Evolutionary conservation across 306 rosid genomes (phyloP), one percentile per base, ranked within the genome.

Genomic region (Citrullus colocynthis): DNA sequence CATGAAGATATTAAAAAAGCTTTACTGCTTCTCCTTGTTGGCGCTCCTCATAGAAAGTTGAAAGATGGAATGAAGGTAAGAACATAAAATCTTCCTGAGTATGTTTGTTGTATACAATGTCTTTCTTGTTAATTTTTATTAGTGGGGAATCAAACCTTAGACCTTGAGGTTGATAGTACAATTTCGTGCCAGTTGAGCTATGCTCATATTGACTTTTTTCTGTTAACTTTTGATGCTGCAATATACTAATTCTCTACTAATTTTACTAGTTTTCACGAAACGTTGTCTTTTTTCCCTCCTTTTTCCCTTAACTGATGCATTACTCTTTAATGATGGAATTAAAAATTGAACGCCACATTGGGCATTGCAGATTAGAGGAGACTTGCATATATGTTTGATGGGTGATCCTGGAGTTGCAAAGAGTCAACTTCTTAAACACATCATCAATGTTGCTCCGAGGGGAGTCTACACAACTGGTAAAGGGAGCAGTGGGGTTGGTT

Each of bases 341-440:
- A 74, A 8, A 21, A 56, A 36, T 44, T 37, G 28, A 41, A 61
- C 32, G 62, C 55, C 17, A 17, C 21, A 83, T 80, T 78, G 78
- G 89, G 74, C 42, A 83, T 79, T 78, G 76, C 90, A 96, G 99
- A 96, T 96, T 70, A 92, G 99, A 85, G 99, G 99, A 78, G 99
- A 96, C 79, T 78, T 96, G 78, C 99, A 92, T 86, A 86, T 96
- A 78, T 92, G 99, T 83, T 84, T 96, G 87, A 96, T 96, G 99
- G 99, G 99, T 60, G 99, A 93, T 85, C 97, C 99, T 83, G 99
- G 99, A 79, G 99, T 96, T 85, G 99, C 99, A 79, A 93, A 96
- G 89, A 96, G 98, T 90, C 99, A 92, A 88, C 99, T 96, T 79
- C 99, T 91, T 71, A 96, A 96, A 80, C 96, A 93, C 88, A 96